Base-by-base conservation (phyloP, 2,329 filamentous ascomycete species). In the Tolypocladium ovalisporum region DNA sequence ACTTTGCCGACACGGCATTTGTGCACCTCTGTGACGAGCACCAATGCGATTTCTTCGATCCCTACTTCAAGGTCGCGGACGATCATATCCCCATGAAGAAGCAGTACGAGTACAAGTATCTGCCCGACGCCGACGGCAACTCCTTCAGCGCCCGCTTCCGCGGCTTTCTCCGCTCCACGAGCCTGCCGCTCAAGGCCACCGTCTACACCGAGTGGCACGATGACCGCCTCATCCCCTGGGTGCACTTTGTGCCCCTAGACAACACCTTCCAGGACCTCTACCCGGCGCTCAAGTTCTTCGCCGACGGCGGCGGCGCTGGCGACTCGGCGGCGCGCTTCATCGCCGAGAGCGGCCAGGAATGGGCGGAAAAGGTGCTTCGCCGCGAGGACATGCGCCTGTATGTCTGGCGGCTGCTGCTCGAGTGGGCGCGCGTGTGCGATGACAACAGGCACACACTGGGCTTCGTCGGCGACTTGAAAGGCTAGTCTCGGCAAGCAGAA, bases 181-280 rank as follows among this genome's bases (percentile, higher is more conserved):
- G 80, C 52, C 69, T 88, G 37, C 84, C 85, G 1, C 79, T 90
- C 66, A 90, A 90, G 71, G 80, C 83, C 15, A 89, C 87, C 4
- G 77, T 90, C 49, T 90, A 87, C 67, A 74, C 81, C 10, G 88
- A 90, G 67, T 90, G 88, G 88, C 87, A 90, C 66, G 87, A 90
- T 66, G 79, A 81, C 49, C 78, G 87, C 8, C 75, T 90, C 0
- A 72, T 83, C 17, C 82, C 86, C 0, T 91, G 87, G 87, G 74
- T 80, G 61, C 88, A 91, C 70, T 90, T 88, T 63, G 81, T 85
- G 1, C 87, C 88, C 2, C 77, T 90, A 64, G 85, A 89, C 67
- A 87, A 87, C 64, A 80, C 81, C 1, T 87, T 83, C 59, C 74
- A 80, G 55, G 88, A 90, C 52, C 67, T 89, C 12, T 89, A 87